These are phyloP conservation scores for Scenedesmus sp. DNA, from an alignment of 163 green algal species.

Conservation along the genomic window DNA sequence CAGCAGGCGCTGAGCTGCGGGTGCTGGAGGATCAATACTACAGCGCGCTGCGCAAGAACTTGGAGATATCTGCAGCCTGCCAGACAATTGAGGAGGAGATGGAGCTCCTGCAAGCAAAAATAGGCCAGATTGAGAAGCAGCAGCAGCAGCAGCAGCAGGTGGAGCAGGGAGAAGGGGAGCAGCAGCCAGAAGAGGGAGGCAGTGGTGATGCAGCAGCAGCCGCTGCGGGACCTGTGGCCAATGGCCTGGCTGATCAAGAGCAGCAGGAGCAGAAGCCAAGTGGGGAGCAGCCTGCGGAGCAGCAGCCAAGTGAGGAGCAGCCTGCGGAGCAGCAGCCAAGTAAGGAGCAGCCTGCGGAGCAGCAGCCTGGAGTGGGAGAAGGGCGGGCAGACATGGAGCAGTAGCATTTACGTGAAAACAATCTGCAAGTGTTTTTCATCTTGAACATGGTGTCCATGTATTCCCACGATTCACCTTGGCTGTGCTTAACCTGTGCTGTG, in stretches of 20 bases:
- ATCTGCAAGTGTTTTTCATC: too few relatives aligned
- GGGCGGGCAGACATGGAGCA: not conserved
- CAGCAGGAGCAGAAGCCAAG: not conserved
- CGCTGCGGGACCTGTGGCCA: not conserved
- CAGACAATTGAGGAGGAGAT: constrained; percentile 66
- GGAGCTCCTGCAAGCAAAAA: constrained; percentile 40
- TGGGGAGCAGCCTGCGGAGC: not conserved
- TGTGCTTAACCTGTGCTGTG: not conserved
- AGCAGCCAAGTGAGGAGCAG: not conserved
- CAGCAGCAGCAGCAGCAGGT: constrained; percentile 33
- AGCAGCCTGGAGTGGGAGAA: not conserved
- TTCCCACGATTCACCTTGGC: too few relatives aligned
- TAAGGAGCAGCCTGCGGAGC: not conserved
- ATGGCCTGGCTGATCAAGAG: not conserved
- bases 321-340: not conserved
- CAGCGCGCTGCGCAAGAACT: constrained; percentile 74
- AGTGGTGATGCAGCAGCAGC: not conserved
- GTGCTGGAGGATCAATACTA: constrained; percentile 62
- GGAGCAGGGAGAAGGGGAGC: constrained; percentile 1
- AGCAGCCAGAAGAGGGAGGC: not conserved
- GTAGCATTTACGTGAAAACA: not conserved
- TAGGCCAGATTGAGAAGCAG: constrained; percentile 11
- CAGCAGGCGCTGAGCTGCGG: constrained; percentile 67
- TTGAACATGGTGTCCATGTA: too few relatives aligned
- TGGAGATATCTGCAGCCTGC: constrained; percentile 77